Conservation (phyloP, 139 green algal genomes). For the Bryopsis sp. region DNA sequence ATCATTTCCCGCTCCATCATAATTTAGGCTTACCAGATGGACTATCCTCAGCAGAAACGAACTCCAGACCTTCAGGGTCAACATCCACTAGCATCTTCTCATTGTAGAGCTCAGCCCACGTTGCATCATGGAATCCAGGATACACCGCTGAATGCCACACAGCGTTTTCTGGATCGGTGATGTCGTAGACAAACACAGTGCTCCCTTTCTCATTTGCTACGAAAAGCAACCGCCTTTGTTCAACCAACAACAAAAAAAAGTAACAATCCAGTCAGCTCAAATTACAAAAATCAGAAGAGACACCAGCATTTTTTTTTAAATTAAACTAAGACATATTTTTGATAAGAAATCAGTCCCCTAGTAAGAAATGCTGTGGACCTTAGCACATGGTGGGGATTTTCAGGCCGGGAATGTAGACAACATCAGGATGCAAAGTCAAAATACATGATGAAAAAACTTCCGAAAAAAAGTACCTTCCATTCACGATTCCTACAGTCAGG, state of each 20-base stretch:
- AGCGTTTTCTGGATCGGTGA: background rate
- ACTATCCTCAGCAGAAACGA: constrained; percentile 7
- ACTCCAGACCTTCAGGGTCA: constrained; percentile 8
- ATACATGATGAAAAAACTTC: background rate
- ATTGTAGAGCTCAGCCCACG: constrained; percentile 1
- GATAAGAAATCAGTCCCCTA: too few relatives aligned
- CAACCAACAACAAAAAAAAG: too few relatives aligned
- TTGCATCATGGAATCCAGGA: background rate
- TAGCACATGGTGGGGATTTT: too few relatives aligned
- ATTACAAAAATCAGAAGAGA: too few relatives aligned
- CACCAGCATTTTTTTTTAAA: too few relatives aligned
- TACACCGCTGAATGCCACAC: constrained; percentile 15
- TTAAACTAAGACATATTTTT: too few relatives aligned
- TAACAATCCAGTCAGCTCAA: too few relatives aligned
- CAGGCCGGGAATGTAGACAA: too few relatives aligned
- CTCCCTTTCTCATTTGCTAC: background rate
- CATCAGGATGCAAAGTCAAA: too few relatives aligned
- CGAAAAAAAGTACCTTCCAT: background rate
- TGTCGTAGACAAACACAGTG: constrained; percentile 16
- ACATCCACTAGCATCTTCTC: background rate
- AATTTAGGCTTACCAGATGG: constrained; percentile 14
- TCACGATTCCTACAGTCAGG: background rate
- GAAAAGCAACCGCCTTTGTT: constrained; percentile 13
- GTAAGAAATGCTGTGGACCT: too few relatives aligned
- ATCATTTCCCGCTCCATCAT: too few relatives aligned